Percentiles rank a stretch among this genome's conserved stretches.
phyloP scores from a whole-genome alignment of 129 eudicot genomes.

The Gnaphalium uliginosum region DNA sequence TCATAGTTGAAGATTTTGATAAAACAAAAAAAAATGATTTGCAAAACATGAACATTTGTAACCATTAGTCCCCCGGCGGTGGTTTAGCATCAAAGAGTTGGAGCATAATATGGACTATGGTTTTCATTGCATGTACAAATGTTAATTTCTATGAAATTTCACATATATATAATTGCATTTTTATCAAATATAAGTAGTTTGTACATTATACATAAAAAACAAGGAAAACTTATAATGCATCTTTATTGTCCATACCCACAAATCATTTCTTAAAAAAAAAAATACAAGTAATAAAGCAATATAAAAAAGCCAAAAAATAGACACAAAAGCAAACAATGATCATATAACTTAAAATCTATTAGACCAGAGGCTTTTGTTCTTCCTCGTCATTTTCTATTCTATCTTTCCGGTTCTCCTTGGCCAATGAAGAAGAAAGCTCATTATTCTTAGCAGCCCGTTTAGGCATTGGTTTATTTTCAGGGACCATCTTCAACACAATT shows the following conservation, averaged over 20 bases:
- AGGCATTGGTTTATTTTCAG: conserved; percentile 32
- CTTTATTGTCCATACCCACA: conserved; percentile 11
- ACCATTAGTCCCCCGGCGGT: no score
- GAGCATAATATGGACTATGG: no score
- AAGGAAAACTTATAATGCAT: background rate
- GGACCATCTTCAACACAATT: conserved; percentile 48
- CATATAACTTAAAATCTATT: conserved; percentile 8
- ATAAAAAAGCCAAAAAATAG: background rate
- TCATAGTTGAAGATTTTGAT: no score
- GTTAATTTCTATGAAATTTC: no score
- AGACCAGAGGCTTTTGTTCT: conserved; percentile 49
- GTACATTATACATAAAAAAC: no score
- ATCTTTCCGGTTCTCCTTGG: conserved; percentile 21
- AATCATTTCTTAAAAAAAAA: background rate
- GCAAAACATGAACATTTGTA: no score
- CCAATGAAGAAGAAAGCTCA: conserved; percentile 1
- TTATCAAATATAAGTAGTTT: no score
- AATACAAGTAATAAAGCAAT: background rate
- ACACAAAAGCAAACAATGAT: background rate
- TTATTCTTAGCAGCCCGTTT: conserved; percentile 27
- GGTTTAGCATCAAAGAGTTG: no score
- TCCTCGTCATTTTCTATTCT: conserved; percentile 37
- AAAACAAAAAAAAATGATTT: no score
- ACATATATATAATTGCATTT: no score
- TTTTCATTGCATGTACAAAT: no score